A percentile compares a stretch with the other conserved stretches of the same genome.
These are phyloP conservation scores for Cucumis hystrix DNA, from an alignment of 306 rosid genomes.

Conservation along the genomic window DNA sequence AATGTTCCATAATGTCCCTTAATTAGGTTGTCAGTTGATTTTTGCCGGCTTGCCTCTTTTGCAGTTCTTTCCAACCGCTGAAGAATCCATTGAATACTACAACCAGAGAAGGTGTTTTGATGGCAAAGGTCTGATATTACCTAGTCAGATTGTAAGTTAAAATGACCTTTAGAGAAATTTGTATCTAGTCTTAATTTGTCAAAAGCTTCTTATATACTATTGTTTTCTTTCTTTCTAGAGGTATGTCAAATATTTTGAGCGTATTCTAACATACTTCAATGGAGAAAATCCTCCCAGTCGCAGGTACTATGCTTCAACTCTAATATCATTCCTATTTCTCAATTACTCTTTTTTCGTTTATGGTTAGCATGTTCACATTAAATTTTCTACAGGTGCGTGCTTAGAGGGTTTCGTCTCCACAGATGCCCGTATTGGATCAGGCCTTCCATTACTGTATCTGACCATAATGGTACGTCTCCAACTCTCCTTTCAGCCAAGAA, in stretches of 20 bases:
- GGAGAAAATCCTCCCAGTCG: conserved; percentile 88
- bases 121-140: conserved; percentile 87
- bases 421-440: conserved; percentile 98
- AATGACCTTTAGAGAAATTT: neutral
- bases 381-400: conserved; percentile 62
- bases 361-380: neutral
- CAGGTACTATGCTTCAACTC: conserved; percentile 38
- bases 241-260: conserved; percentile 89
- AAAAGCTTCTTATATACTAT: neutral
- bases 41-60: conserved; percentile 7
- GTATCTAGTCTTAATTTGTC: neutral
- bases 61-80: conserved; percentile 97
- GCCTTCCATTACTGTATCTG: conserved; percentile 84
- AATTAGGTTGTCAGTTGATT: conserved; percentile 1
- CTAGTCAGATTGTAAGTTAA: conserved; percentile 88
- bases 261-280: conserved; percentile 70
- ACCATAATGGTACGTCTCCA: conserved; percentile 65
- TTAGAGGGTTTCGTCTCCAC: conserved; percentile 94
- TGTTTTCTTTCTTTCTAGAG: conserved; percentile 32
- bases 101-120: conserved; percentile 92
- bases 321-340: neutral
- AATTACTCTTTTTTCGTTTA: neutral
- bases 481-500: neutral
- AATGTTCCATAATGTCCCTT: conserved; percentile 3
- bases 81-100: conserved; percentile 95